These are phyloP conservation scores for Coemansia sp. DNA, from an alignment of 192 early-diverging fungal species.

Conservation along the genomic window DNA sequence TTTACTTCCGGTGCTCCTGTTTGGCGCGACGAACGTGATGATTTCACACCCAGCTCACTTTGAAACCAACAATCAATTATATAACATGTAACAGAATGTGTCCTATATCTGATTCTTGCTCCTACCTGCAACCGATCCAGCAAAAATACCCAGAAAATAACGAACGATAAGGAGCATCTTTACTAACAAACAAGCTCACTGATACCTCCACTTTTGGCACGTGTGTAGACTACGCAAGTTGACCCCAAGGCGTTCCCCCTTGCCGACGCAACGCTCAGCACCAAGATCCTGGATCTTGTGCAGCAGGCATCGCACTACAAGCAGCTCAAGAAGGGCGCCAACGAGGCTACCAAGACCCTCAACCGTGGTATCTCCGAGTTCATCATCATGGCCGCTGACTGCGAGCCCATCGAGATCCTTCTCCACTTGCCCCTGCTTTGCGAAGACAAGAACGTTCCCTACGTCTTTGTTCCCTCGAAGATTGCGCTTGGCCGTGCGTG, in stretches of 20 bases:
- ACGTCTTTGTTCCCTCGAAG: constrained; percentile 98
- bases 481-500: constrained; percentile 95
- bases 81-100: constrained; percentile 39
- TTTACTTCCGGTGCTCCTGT: not conserved
- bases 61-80: constrained; percentile 35
- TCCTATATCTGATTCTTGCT: constrained; percentile 9
- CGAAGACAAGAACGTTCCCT: constrained; percentile 99
- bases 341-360: constrained; percentile 99
- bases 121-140: constrained; percentile 1
- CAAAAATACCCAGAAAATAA: not conserved
- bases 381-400: constrained; percentile 98
- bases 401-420: constrained; percentile 96
- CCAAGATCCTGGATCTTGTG: constrained; percentile 93
- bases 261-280: constrained; percentile 85
- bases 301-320: constrained; percentile 99
- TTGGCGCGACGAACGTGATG: constrained; percentile 21
- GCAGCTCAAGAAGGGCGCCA: constrained; percentile 99
- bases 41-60: constrained; percentile 56
- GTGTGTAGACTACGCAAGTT: constrained; percentile 26
- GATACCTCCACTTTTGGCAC: not conserved
- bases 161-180: not conserved
- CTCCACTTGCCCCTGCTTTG: constrained; percentile 96
- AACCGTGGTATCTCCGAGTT: constrained; percentile 99
- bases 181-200: not conserved
- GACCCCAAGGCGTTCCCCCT: constrained; percentile 79